Base-by-base conservation (phyloP, 192 early-diverging fungal genomes). In the Backusella luteola region DNA sequence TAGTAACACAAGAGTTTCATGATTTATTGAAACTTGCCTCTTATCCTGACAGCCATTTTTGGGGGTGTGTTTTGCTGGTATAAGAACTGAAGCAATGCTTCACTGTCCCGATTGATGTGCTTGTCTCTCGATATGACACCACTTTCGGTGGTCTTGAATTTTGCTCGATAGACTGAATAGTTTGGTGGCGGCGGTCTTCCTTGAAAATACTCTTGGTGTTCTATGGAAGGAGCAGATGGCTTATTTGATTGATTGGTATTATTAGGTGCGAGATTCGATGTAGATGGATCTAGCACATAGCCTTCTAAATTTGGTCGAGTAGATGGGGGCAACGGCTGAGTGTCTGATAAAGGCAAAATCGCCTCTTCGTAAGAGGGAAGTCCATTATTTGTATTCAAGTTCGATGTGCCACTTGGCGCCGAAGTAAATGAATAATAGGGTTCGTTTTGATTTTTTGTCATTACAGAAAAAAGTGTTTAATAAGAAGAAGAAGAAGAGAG, bases 81-180 rank as follows among this genome's bases (percentile, higher is more conserved):
- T 66, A 83, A 42, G 21, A 83, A 83, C 21, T 80, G 79, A 5
- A 68, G 46, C 0, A 83, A 56, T 42, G 82, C 82, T 63, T 83
- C 82, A 11, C 75, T 73, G 46, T 83, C 79, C 7, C 73, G 29
- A 52, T 83, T 83, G 1, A 83, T 68, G 41, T 83, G 82, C 6
- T 59, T 59, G 32, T 83, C 82, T 23, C 76, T 68, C 7, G 82
- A 83, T 32, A 83, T 19, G 0, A 83, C 67, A 23, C 79, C 79
- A 26, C 71, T 38, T 23, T 49, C 39, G 63, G 49, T 71, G 5
- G 26, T 70, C n/a, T 63, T 56, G 71, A 49, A 80, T 35, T 67
- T 66, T n/a, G 82, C 82, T 26, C 49, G 59, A 35, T 83, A 83
- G 9, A 77, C 34, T 49, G 76, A 67, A 32, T 80, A 80, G 17